Evolutionary conservation across 1,284 basidiomycete genomes (phyloP).

Genomic region (Megacollybia platyphylla): DNA sequence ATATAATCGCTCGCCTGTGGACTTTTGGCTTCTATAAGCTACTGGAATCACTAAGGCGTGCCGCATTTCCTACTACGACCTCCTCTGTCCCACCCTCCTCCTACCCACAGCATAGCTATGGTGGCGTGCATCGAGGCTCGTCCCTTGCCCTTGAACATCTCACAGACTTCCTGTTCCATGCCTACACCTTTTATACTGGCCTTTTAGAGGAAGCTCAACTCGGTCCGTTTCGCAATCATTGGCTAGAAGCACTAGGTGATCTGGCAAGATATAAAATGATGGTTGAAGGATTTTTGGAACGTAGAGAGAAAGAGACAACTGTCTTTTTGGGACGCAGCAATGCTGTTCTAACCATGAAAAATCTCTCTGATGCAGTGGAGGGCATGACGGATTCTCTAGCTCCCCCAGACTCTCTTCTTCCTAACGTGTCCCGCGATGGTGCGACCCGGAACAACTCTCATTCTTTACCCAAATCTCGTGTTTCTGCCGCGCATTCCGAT

Average conservation of each 20-base stretch:
- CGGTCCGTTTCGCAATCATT: constrained; percentile 61
- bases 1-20: constrained; percentile 91
- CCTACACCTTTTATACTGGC: constrained; percentile 88
- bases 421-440: not conserved
- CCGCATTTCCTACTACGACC: constrained; percentile 42
- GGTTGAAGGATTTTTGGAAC: constrained; percentile 63
- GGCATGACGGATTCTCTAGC: constrained; percentile 8
- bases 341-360: constrained; percentile 9
- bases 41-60: constrained; percentile 80
- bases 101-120: not conserved
- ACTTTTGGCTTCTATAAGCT: constrained; percentile 83
- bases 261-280: constrained; percentile 92
- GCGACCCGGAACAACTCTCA: constrained; percentile 3
- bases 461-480: constrained; percentile 18
- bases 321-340: constrained; percentile 33
- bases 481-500: constrained; percentile 37
- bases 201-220: constrained; percentile 78
- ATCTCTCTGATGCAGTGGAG: constrained; percentile 12
- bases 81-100: constrained; percentile 16
- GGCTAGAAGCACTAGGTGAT: constrained; percentile 95
- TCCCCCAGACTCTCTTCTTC: constrained; percentile 4
- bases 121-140: not conserved
- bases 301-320: constrained; percentile 23
- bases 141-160: constrained; percentile 58
- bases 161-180: constrained; percentile 87